Evolutionary conservation across 2,329 filamentous ascomycete genomes (phyloP).

Genomic region (Lasiodiplodia sp.): DNA sequence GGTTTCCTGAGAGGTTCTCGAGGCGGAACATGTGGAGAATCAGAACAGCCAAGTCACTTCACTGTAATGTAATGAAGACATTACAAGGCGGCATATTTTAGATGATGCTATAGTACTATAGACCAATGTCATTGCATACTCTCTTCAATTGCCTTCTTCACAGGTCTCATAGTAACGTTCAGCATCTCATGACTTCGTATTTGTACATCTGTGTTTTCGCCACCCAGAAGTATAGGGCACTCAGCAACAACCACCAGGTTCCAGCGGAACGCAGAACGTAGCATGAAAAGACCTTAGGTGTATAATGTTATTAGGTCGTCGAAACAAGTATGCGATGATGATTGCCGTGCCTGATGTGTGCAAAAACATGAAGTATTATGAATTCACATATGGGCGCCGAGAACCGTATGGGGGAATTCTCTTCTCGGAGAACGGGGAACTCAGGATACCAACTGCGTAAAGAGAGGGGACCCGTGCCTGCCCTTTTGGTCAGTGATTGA

Average conservation of each 20-base stretch:
- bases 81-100: too few relatives aligned
- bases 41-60: too few relatives aligned
- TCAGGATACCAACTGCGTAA: background rate
- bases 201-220: background rate
- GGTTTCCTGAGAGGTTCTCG: too few relatives aligned
- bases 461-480: background rate
- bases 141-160: too few relatives aligned
- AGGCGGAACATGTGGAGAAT: too few relatives aligned
- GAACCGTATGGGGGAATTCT: background rate
- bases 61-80: too few relatives aligned
- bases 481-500: background rate
- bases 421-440: background rate
- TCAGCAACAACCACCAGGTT: background rate
- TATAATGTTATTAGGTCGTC: background rate
- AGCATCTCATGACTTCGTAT: background rate
- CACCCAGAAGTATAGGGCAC: background rate
- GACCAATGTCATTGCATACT: too few relatives aligned
- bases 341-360: background rate
- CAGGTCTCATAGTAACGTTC: too few relatives aligned
- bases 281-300: background rate
- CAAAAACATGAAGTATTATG: background rate
- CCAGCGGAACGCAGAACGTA: background rate
- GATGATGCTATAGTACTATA: too few relatives aligned
- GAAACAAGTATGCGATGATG: background rate
- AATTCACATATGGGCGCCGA: background rate